phyloP scores from a whole-genome alignment of 2,329 filamentous ascomycete genomes.

The Teratosphaeria nubilosa region DNA sequence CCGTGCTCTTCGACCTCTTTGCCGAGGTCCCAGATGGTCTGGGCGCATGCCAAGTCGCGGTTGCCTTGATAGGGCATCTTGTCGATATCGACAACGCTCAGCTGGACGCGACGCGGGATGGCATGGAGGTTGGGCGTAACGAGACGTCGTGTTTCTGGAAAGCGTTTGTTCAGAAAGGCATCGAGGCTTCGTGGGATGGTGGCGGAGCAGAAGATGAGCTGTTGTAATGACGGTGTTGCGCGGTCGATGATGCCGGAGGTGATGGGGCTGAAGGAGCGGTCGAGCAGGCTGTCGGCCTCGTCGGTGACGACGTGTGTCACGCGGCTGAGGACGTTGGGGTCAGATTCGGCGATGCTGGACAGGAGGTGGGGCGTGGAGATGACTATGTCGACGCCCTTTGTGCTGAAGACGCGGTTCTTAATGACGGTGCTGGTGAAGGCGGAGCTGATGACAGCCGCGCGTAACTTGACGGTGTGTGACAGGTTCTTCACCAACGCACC shows the following conservation, averaged over 20 bases:
- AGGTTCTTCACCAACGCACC: constrained; percentile 69
- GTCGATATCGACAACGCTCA: constrained; percentile 84
- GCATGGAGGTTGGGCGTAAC: constrained; percentile 94
- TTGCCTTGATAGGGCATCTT: constrained; percentile 91
- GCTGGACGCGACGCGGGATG: constrained; percentile 85
- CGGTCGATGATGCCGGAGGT: constrained; percentile 78
- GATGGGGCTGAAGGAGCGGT: constrained; percentile 78
- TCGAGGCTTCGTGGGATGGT: constrained; percentile 90
- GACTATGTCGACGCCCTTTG: constrained; percentile 72
- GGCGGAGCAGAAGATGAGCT: constrained; percentile 86
- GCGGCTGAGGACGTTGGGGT: constrained; percentile 86
- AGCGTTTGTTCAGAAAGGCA: constrained; percentile 68
- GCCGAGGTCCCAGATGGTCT: constrained; percentile 88
- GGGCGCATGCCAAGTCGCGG: constrained; percentile 84
- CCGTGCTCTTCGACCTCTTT: constrained; percentile 58
- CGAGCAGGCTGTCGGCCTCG: constrained; percentile 91
- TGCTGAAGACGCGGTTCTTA: constrained; percentile 71
- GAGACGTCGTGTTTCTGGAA: constrained; percentile 73
- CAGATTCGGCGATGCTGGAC: constrained; percentile 73
- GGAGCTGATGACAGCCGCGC: constrained; percentile 71
- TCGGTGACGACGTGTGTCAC: constrained; percentile 84
- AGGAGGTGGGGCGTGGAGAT: constrained; percentile 84
- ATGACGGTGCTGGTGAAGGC: constrained; percentile 68
- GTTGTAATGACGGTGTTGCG: constrained; percentile 67
- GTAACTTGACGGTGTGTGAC: constrained; percentile 79